Evolutionary conservation across 2,329 filamentous ascomycete species (phyloP).

Genomic region (Alternaria sp.): DNA sequence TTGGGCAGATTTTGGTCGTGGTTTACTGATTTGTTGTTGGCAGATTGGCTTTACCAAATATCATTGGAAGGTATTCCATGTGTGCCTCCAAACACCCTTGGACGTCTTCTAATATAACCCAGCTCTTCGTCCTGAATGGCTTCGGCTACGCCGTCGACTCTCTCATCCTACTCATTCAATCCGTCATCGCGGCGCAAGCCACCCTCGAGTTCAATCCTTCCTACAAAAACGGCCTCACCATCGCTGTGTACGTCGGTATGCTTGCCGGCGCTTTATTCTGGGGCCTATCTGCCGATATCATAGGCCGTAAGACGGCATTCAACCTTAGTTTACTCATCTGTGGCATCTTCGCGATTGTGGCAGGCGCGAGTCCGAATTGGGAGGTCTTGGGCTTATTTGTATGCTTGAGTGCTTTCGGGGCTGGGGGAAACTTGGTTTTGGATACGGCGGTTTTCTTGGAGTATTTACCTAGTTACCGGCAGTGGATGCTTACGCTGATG

Average conservation of each 20-base stretch:
- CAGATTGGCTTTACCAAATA: constrained; percentile 18
- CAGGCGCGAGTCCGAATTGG: constrained; percentile 74
- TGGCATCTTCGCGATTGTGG: constrained; percentile 68
- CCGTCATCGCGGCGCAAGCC: constrained; percentile 67
- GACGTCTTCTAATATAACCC: neutral
- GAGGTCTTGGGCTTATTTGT: constrained; percentile 70
- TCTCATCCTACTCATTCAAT: constrained; percentile 67
- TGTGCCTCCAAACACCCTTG: neutral
- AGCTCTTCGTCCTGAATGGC: constrained; percentile 66
- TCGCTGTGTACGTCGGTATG: constrained; percentile 68
- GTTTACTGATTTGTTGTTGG: neutral
- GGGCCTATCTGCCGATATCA: constrained; percentile 72
- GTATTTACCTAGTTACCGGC: constrained; percentile 65
- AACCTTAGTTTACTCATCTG: constrained; percentile 71
- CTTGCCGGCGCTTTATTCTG: constrained; percentile 70
- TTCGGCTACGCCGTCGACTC: constrained; percentile 69
- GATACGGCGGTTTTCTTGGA: constrained; percentile 69
- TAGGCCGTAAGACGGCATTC: constrained; percentile 73
- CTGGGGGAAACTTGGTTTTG: constrained; percentile 69
- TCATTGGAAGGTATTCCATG: constrained; percentile 57
- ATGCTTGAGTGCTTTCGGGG: constrained; percentile 69
- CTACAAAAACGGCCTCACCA: constrained; percentile 66
- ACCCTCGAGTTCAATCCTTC: constrained; percentile 66
- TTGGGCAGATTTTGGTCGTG: constrained; percentile 48
- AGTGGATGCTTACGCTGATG: constrained; percentile 72